Evolutionary conservation across 2,329 filamentous ascomycete species (phyloP).

Genomic region (Pseudopyrenochaeta lycopersici): DNA sequence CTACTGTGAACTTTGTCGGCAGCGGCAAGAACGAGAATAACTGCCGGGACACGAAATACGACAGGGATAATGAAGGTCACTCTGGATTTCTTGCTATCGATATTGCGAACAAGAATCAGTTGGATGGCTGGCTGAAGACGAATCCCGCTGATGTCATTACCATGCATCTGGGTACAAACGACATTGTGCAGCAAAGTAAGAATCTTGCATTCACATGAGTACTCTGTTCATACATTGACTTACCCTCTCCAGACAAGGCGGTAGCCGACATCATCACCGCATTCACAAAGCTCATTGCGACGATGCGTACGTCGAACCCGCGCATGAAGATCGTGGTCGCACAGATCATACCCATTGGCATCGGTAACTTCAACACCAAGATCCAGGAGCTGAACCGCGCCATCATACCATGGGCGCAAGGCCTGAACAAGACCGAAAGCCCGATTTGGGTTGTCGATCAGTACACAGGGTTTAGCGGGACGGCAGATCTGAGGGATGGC

Average conservation of each 20-base stretch:
- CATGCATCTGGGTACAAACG: conserved; percentile 59
- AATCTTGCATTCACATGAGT: too few species aligned
- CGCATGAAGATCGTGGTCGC: conserved; percentile 57
- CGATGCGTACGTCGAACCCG: conserved; percentile 53
- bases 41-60: conserved; percentile 51
- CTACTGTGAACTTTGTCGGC: conserved; percentile 52
- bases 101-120: conserved; percentile 54
- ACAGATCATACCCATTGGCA: conserved; percentile 51
- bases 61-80: conserved; percentile 57
- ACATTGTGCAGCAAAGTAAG: conserved; percentile 51
- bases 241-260: conserved; percentile 4
- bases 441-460: conserved; percentile 57
- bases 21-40: conserved; percentile 39
- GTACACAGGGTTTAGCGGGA: conserved; percentile 50
- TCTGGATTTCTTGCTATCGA: conserved; percentile 56
- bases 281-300: conserved; percentile 51
- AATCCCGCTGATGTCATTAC: conserved; percentile 58
- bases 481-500: conserved; percentile 48
- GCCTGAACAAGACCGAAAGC: conserved; percentile 50
- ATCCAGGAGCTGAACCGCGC: conserved; percentile 52
- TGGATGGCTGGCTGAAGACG: conserved; percentile 54
- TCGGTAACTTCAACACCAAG: conserved; percentile 46
- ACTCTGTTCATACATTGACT: too few species aligned
- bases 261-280: conserved; percentile 51
- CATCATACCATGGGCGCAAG: conserved; percentile 51